A percentile compares a stretch with the other conserved stretches of the same genome.
Evolutionary conservation across 2,329 filamentous ascomycete species (phyloP).

Genomic region (Exserohilum rostratum): DNA sequence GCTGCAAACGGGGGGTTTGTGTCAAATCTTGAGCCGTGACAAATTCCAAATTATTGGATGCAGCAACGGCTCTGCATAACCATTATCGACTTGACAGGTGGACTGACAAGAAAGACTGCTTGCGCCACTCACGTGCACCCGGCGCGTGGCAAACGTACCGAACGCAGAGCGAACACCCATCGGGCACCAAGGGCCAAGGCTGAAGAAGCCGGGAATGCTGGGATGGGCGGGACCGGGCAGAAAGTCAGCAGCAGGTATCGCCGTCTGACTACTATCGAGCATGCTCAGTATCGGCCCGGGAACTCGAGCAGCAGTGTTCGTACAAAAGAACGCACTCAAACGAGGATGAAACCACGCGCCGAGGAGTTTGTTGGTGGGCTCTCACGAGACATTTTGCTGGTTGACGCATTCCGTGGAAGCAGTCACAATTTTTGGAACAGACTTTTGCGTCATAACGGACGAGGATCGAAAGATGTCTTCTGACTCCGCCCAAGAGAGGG

Average conservation of each 20-base stretch:
- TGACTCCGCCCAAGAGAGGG: slow-evolving; percentile 2
- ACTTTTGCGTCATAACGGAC: not conserved
- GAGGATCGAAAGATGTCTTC: slow-evolving; percentile 4
- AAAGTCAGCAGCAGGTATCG: slow-evolving; percentile 17
- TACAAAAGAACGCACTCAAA: not conserved
- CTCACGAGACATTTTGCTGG: not conserved
- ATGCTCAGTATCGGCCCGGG: slow-evolving; percentile 15
- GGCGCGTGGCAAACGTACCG: not conserved
- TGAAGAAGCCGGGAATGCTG: slow-evolving; percentile 1
- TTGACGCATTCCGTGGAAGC: not conserved
- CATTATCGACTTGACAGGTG: not conserved
- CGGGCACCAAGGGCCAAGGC: not conserved
- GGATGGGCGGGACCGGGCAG: slow-evolving; percentile 12
- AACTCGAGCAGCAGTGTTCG: slow-evolving; percentile 13
- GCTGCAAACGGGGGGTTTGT: not conserved
- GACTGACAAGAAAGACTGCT: not conserved
- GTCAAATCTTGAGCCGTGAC: not conserved
- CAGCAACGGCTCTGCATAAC: not conserved
- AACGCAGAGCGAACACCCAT: not conserved
- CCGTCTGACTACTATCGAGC: slow-evolving; percentile 15
- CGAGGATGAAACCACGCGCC: not conserved
- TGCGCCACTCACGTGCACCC: not conserved
- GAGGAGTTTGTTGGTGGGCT: not conserved
- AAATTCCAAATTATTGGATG: not conserved
- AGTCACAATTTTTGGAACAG: not conserved